Conservation (phyloP, 306 rosid species). For the Trifolium pratense region DNA sequence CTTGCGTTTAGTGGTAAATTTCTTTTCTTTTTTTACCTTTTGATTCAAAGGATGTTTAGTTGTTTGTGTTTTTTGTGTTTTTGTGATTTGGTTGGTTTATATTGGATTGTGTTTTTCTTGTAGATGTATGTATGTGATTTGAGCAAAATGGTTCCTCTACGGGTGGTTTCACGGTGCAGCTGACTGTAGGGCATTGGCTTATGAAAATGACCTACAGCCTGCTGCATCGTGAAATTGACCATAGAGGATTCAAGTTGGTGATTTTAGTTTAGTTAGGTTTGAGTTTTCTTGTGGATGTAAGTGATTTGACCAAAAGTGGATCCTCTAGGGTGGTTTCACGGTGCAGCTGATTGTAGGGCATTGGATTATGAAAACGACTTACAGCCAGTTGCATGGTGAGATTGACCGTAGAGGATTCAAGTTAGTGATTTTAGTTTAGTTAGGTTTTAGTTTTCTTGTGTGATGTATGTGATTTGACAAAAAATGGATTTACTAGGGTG, state of each 20-base stretch:
- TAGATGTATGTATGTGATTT: not conserved
- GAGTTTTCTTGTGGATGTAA: not conserved
- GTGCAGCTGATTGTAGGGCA: not conserved
- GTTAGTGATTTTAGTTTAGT: not conserved
- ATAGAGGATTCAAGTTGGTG: not conserved
- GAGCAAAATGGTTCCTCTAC: not conserved
- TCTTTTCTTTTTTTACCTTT: not conserved
- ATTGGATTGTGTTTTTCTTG: not conserved
- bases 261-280: no score
- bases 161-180: not conserved
- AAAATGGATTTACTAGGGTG: not conserved
- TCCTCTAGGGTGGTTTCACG: not conserved
- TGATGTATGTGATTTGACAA: not conserved
- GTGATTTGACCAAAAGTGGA: not conserved
- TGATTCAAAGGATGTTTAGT: not conserved
- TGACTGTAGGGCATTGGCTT: not conserved
- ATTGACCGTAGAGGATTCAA: not conserved
- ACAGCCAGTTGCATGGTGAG: not conserved
- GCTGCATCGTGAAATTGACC: not conserved
- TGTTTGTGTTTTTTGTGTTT: not conserved
- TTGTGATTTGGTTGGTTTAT: not conserved
- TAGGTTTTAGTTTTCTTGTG: not conserved
- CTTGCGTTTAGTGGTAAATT: constrained; percentile 83
- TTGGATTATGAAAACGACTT: not conserved
- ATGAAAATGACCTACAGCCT: not conserved